Evolutionary conservation across 331 rosid genomes (phyloP).

Genomic region (Saraca asoca): DNA sequence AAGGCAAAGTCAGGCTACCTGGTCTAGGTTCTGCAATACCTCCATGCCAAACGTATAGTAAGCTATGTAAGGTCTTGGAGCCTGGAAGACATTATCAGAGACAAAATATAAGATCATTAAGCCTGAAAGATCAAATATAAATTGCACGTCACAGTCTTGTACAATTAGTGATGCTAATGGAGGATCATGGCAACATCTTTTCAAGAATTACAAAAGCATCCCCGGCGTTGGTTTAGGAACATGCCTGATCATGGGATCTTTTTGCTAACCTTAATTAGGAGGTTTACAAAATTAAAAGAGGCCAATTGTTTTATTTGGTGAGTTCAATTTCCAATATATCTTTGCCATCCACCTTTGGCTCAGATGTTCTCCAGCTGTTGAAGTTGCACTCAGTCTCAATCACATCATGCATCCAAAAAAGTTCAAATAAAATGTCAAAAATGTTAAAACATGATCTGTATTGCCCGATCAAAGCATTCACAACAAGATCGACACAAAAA

Average conservation of each 20-base stretch:
- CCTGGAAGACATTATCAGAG: constrained; percentile 53
- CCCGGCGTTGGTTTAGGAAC: too few relatives aligned
- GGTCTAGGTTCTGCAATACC: constrained; percentile 59
- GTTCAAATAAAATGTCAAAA: not conserved
- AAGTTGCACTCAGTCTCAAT: not conserved
- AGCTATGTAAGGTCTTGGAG: constrained; percentile 72
- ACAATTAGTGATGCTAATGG: not conserved
- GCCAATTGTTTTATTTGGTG: not conserved
- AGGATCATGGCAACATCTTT: too few relatives aligned
- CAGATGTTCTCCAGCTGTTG: not conserved
- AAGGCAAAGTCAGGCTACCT: constrained; percentile 52
- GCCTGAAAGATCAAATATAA: constrained; percentile 14
- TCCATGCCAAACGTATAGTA: constrained; percentile 63
- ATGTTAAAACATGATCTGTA: not conserved
- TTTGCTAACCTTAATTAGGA: too few relatives aligned
- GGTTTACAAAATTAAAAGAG: not conserved
- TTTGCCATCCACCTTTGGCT: not conserved
- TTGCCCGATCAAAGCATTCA: not conserved
- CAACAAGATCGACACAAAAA: not conserved
- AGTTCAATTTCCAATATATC: not conserved
- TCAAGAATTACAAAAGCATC: too few relatives aligned
- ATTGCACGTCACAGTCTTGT: not conserved
- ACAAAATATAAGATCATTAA: constrained; percentile 19
- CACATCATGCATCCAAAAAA: not conserved
- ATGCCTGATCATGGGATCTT: too few relatives aligned